A percentile compares a stretch with the other conserved stretches of the same genome.
Evolutionary conservation across 140 eudicot genomes (phyloP).

Genomic region (Flaveria floridana): DNA sequence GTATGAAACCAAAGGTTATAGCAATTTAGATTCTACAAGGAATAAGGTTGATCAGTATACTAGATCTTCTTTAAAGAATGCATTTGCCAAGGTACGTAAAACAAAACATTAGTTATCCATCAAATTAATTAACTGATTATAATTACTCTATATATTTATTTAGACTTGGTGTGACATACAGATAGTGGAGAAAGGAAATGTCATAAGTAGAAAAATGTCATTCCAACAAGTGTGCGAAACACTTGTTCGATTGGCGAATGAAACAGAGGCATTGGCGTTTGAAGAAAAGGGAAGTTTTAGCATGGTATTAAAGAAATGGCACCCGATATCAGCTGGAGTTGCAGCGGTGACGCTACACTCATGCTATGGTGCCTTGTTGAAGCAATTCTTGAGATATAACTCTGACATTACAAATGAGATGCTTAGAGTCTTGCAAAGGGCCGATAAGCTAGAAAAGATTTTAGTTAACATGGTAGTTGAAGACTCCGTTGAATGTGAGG

Average conservation of each 20-base stretch:
- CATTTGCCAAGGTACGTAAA: conserved; percentile 62
- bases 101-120: neutral
- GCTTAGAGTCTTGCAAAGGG: conserved; percentile 59
- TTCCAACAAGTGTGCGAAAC: conserved; percentile 49
- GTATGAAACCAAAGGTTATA: conserved; percentile 28
- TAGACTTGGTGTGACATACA: neutral
- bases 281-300: conserved; percentile 66
- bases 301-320: conserved; percentile 73
- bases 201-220: conserved; percentile 35
- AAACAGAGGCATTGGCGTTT: conserved; percentile 59
- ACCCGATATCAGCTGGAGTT: conserved; percentile 82
- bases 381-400: conserved; percentile 63
- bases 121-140: no score
- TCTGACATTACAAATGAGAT: conserved; percentile 55
- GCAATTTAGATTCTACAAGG: conserved; percentile 35
- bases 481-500: conserved; percentile 78
- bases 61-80: conserved; percentile 71
- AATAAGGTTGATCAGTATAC: conserved; percentile 71
- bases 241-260: conserved; percentile 54
- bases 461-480: conserved; percentile 82
- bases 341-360: conserved; percentile 78
- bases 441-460: conserved; percentile 79
- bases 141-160: neutral
- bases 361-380: conserved; percentile 65
- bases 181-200: conserved; percentile 58